Conservation (phyloP, 176 grass and related monocot species). For the Poa pratensis region DNA sequence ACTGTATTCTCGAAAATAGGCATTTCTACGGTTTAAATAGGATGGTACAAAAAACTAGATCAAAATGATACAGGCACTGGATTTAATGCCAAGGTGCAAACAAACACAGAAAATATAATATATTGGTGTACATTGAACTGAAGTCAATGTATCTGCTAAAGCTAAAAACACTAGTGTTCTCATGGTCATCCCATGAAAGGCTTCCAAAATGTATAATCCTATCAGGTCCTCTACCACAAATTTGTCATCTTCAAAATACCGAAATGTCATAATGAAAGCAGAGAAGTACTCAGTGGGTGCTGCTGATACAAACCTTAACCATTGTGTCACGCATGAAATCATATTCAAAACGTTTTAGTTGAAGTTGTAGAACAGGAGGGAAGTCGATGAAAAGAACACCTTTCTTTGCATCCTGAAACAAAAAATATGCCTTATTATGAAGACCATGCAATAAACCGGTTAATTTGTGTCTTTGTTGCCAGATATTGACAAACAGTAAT, state of each 20-base stretch:
- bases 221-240: not conserved
- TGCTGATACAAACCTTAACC: conserved; percentile 88
- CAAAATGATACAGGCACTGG: not conserved
- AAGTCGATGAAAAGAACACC: conserved; percentile 99
- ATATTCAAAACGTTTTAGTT: conserved; percentile 99
- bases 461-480: conserved; percentile 9
- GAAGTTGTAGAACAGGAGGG: conserved; percentile 97
- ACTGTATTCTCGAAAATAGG: not conserved
- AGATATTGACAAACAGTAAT: not conserved
- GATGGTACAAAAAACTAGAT: not conserved
- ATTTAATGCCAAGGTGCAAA: not conserved
- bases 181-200: not conserved
- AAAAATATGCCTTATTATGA: conserved; percentile 35
- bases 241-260: conserved; percentile 4
- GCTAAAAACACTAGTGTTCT: conserved; percentile 17
- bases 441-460: not conserved
- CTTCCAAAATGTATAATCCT: conserved; percentile 1
- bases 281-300: not conserved
- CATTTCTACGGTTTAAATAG: conserved; percentile 12
- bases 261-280: not conserved
- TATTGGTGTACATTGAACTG: not conserved
- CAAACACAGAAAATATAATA: conserved; percentile 5
- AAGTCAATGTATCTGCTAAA: not conserved
- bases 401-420: conserved; percentile 98
- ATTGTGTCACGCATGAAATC: conserved; percentile 99